Evolutionary conservation across 2,329 filamentous ascomycete genomes (phyloP).

Genomic region (Massarina eburnea): DNA sequence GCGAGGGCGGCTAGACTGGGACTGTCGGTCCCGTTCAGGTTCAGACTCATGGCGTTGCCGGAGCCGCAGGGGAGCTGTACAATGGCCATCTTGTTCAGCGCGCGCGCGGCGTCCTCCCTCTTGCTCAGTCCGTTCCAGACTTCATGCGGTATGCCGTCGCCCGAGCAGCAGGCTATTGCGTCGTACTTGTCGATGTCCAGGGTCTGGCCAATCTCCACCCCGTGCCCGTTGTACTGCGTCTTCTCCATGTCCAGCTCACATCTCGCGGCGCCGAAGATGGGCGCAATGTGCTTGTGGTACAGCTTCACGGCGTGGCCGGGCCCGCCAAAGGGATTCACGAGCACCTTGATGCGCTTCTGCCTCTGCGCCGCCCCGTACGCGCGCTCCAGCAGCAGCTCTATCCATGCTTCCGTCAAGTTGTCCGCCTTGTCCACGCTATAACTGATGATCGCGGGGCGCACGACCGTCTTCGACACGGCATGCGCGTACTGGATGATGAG

Average conservation of each 20-base stretch:
- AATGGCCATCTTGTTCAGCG: constrained; percentile 76
- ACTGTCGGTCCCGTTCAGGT: constrained; percentile 78
- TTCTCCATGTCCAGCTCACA: constrained; percentile 74
- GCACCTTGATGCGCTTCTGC: constrained; percentile 77
- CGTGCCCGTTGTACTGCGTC: constrained; percentile 75
- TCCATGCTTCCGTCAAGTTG: constrained; percentile 61
- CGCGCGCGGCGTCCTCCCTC: constrained; percentile 71
- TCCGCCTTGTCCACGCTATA: constrained; percentile 61
- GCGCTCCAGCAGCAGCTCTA: constrained; percentile 63
- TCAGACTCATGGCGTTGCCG: constrained; percentile 91
- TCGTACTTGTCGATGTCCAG: constrained; percentile 81
- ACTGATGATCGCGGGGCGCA: constrained; percentile 63
- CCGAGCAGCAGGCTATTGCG: constrained; percentile 84
- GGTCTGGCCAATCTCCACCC: constrained; percentile 71
- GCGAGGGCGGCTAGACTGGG: constrained; percentile 76
- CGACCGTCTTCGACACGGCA: constrained; percentile 55
- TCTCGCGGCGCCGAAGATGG: constrained; percentile 78
- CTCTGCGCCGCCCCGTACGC: constrained; percentile 71
- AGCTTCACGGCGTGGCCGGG: constrained; percentile 73
- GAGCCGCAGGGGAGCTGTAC: constrained; percentile 89
- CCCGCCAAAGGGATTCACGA: constrained; percentile 90
- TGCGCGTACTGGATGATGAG: constrained; percentile 75
- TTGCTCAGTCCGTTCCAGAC: constrained; percentile 90
- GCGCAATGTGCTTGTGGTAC: constrained; percentile 75
- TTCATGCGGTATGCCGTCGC: constrained; percentile 89